Evolutionary conservation across 2,329 filamentous ascomycete species (phyloP), one percentile per base, ranked within the genome.

Genomic region (Magnaporthiopsis incrustans): DNA sequence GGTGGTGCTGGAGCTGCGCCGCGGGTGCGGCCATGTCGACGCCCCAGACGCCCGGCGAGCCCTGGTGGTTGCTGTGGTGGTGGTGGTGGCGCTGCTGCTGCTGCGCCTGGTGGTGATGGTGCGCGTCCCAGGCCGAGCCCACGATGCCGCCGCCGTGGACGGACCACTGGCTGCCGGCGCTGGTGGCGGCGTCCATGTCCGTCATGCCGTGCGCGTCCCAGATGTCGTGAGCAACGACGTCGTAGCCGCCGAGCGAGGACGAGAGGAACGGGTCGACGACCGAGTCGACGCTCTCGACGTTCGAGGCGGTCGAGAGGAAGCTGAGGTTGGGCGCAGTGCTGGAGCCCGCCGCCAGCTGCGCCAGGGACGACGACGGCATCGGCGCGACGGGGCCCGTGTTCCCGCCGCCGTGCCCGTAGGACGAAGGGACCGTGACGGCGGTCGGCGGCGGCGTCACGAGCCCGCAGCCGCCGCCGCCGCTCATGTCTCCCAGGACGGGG

Each of bases 161-260:
- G 10, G 61, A 26, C 50, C 44, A 53, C 30, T 27, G 61, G 18
- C 53, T 15, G 44, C 27, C 27, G 25, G 50, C 50, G 61, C 32
- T 33, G 50, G 26, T 33, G 50, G 26, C 44, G 32, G 25, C 25
- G 44, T 53, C 60, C 60, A 61, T 70, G 6, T 71, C 66, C 12
- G 73, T 69, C 27, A 78, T 15, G 27, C 33, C 44, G 30, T 33
- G 38, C 10, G 59, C 60, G 60, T 59, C 66, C 69, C 63, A 65
- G 44, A 57, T 67, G 62, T 62, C 67, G 50, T 66, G 61, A 67
- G 69, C 35, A 61, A 38, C 25, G 32, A 57, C 60, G 6, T 56
- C 61, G 59, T 60, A 62, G 26, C 33, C 32, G n/a, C 64, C 60
- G 11, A 71, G 59, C 3, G 68, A 58, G 11, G 67, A 60, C 8